A percentile compares a stretch with the other conserved stretches of the same genome.
These are phyloP conservation scores for Suillus luteus DNA, from an alignment of 768 basidiomycete species.

Conservation along the genomic window DNA sequence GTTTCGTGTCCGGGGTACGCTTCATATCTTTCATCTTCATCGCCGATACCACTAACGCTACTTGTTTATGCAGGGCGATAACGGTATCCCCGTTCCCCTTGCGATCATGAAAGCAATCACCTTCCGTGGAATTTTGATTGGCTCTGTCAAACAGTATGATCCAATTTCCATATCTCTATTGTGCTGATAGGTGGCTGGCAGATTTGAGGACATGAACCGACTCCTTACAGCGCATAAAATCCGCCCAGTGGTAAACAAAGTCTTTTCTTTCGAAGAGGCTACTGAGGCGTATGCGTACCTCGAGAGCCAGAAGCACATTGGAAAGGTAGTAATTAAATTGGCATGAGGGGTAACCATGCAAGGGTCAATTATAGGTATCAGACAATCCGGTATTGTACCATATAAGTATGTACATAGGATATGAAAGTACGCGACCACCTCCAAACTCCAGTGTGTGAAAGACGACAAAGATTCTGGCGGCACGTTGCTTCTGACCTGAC, in stretches of 20 bases:
- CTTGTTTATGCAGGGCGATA: constrained; percentile 21
- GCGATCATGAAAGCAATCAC: constrained; percentile 42
- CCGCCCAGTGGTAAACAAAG: constrained; percentile 54
- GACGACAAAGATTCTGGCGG: no score
- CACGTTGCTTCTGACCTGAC: no score
- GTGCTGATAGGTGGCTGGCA: constrained; percentile 19
- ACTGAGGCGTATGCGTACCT: constrained; percentile 54
- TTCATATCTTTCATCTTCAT: constrained; percentile 5
- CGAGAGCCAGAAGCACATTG: constrained; percentile 57
- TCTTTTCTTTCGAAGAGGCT: constrained; percentile 58
- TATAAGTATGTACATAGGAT: not conserved
- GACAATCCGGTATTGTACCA: not conserved
- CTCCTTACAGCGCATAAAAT: constrained; percentile 47
- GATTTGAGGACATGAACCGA: constrained; percentile 55
- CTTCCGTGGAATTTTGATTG: constrained; percentile 56
- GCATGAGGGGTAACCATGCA: not conserved
- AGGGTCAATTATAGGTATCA: not conserved
- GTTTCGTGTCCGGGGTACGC: constrained; percentile 46
- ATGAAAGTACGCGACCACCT: not conserved
- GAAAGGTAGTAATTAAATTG: constrained; percentile 61
- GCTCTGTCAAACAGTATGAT: constrained; percentile 58
- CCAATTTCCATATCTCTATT: not conserved
- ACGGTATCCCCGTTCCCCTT: constrained; percentile 34
- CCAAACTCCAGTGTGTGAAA: no score
- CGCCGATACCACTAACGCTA: not conserved